Evolutionary conservation across 2,329 filamentous ascomycete genomes (phyloP), one percentile per base, ranked within the genome.

Genomic region (Fusarium nodosum): DNA sequence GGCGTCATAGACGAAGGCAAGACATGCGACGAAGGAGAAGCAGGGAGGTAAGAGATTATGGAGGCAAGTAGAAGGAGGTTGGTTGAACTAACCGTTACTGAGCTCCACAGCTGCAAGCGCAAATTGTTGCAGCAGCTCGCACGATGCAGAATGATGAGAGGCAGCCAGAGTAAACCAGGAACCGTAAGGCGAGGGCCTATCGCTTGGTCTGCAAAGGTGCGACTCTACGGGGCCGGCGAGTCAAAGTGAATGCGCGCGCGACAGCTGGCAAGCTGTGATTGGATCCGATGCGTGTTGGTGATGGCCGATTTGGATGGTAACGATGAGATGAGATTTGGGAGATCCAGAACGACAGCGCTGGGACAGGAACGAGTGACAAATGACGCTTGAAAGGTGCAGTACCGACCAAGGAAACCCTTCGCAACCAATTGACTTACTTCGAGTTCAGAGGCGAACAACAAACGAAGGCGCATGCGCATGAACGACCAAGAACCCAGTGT

Each of bases 241-340:
- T 60, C 68, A 69, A 61, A 64, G 69, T 68, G 62, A 75, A 64
- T 66, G 70, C 62, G 64, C 55, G 73, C 73, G 69, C 68, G 77
- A 78, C 77, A 79, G 77, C 69, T 79, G 77, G 77, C 77, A 72
- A 56, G 71, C 71, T 73, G 66, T 79, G 77, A 79, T 79, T 79
- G 77, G 77, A 66, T 61, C 69, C 45, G 51, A 44, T 64, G 53
- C 61, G 53, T 50, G 33, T 61, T 71, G 72, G 62, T 66, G 68
- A 74, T 68, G 62, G 71, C 71, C 69, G 66, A 61, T 57, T 60
- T 56, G 41, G 51, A 72, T 63, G 48, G 44, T 47, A 56, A 69
- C 58, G 69, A 72, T 68, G 63, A 65, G 69, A 72, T 65, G 64
- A 74, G 69, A 72, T 69, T 65, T 53, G 45, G 50, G 57, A 60